Percentiles rank a stretch among this genome's conserved stretches.
Evolutionary conservation across 1,139 yeast genomes (phyloP).

Genomic region (Saccharomyces hybrid): DNA sequence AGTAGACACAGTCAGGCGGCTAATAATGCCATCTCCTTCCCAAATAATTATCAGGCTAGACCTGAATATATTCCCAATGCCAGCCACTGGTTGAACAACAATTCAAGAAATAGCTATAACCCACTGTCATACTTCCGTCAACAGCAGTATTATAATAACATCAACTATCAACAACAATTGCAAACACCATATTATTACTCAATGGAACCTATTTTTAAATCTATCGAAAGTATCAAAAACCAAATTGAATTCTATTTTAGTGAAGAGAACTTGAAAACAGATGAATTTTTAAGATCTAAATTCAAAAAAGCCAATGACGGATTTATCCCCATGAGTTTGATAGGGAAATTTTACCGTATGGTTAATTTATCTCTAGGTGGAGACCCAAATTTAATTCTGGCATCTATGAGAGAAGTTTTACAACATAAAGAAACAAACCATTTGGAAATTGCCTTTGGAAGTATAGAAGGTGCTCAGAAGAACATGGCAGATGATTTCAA

Average conservation of each 20-base stretch:
- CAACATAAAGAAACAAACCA: conserved; percentile 14
- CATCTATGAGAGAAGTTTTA: conserved; percentile 23
- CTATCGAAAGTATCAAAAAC: conserved; percentile 36
- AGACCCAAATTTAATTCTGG: conserved; percentile 22
- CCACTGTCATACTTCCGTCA: conserved; percentile 6
- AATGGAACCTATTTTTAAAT: conserved; percentile 23
- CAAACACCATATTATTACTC: conserved; percentile 13
- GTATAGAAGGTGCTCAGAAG: not conserved
- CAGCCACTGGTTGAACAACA: not conserved
- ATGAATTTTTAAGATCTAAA: conserved; percentile 21
- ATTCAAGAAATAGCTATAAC: conserved; percentile 2
- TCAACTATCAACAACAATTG: conserved; percentile 10
- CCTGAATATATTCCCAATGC: not conserved
- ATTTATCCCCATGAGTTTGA: conserved; percentile 20
- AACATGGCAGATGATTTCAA: not conserved
- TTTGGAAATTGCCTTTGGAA: conserved; percentile 16
- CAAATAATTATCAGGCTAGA: not conserved
- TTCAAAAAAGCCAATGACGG: conserved; percentile 18
- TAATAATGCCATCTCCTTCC: not conserved
- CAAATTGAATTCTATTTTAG: conserved; percentile 89
- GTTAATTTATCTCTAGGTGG: conserved; percentile 26
- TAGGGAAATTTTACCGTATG: conserved; percentile 23
- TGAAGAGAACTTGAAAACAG: conserved; percentile 56
- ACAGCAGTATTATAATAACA: conserved; percentile 7
- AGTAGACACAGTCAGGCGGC: not conserved